phyloP scores from a whole-genome alignment of 2,329 filamentous ascomycete genomes.

The Colletotrichum sp. region DNA sequence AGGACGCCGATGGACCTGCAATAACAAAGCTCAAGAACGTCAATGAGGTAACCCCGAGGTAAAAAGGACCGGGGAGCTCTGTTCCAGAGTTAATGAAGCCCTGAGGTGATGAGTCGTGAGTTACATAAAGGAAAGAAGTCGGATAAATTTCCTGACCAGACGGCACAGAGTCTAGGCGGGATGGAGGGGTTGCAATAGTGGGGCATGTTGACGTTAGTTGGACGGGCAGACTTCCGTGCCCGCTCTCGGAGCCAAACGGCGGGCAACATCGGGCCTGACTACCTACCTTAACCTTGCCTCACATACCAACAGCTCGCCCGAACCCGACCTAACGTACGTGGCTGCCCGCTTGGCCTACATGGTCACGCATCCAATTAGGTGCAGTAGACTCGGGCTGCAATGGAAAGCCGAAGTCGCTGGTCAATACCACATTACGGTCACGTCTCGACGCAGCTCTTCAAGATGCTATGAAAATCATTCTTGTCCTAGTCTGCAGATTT shows the following conservation, averaged over 20 bases:
- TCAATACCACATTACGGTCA: background rate
- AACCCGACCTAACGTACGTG: background rate
- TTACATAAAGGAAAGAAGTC: constrained; percentile 2
- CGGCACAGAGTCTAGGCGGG: background rate
- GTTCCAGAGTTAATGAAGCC: background rate
- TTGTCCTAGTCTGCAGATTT: constrained; percentile 5
- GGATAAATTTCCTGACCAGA: background rate
- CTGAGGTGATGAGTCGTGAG: background rate
- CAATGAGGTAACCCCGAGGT: background rate
- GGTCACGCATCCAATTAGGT: background rate
- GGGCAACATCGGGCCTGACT: constrained; percentile 1
- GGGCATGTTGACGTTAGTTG: constrained; percentile 16
- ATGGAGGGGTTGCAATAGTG: constrained; percentile 14
- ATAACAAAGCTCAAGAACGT: background rate
- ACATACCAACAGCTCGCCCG: background rate
- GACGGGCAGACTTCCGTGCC: background rate
- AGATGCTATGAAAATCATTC: background rate
- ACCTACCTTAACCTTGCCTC: background rate
- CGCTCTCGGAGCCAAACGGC: constrained; percentile 14
- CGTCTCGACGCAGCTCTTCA: background rate
- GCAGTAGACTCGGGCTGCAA: background rate
- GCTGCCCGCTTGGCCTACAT: background rate
- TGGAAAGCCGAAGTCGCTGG: background rate
- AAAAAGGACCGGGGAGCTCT: background rate
- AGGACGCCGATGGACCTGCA: background rate